Percentiles rank a stretch among this genome's conserved stretches.
These are phyloP conservation scores for Amyloporia xantha DNA, from an alignment of 768 basidiomycete species.

Conservation along the genomic window DNA sequence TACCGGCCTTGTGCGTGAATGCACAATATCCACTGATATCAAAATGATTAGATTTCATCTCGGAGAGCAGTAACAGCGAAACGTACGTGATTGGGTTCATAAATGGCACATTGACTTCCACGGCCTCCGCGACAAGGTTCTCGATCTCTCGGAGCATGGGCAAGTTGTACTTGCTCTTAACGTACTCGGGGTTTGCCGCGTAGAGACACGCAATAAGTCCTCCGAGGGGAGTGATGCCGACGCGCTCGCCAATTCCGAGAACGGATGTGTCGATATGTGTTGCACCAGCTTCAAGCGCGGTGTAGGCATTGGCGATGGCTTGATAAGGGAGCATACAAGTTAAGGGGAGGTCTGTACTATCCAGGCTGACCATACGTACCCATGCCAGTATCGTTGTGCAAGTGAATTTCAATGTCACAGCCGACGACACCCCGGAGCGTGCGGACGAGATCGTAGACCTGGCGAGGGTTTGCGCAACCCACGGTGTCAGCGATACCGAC, in stretches of 20 bases:
- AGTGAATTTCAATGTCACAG: slow-evolving; percentile 96
- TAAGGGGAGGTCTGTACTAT: too few species aligned
- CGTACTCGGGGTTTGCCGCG: slow-evolving; percentile 96
- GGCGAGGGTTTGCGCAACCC: slow-evolving; percentile 96
- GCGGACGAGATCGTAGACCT: slow-evolving; percentile 96
- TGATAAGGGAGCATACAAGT: neutral
- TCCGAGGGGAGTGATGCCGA: slow-evolving; percentile 97
- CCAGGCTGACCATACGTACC: slow-evolving; percentile 53
- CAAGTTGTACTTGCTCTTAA: slow-evolving; percentile 99
- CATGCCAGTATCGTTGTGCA: slow-evolving; percentile 99
- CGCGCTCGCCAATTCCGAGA: slow-evolving; percentile 97
- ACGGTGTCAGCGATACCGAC: slow-evolving; percentile 99
- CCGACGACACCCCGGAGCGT: slow-evolving; percentile 93
- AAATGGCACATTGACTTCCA: slow-evolving; percentile 96
- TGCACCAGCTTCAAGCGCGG: slow-evolving; percentile 95
- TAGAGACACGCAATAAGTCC: slow-evolving; percentile 96
- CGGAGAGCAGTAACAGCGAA: neutral
- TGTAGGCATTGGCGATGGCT: slow-evolving; percentile 98
- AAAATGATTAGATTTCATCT: neutral
- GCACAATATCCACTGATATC: slow-evolving; percentile 87
- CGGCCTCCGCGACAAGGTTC: slow-evolving; percentile 97
- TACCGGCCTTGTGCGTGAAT: slow-evolving; percentile 99
- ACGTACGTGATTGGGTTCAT: slow-evolving; percentile 89
- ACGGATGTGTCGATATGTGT: slow-evolving; percentile 99
- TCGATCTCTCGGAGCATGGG: slow-evolving; percentile 97